phyloP scores from a whole-genome alignment of 495 filamentous ascomycete genomes.

The Bacidia gigantensis region DNA sequence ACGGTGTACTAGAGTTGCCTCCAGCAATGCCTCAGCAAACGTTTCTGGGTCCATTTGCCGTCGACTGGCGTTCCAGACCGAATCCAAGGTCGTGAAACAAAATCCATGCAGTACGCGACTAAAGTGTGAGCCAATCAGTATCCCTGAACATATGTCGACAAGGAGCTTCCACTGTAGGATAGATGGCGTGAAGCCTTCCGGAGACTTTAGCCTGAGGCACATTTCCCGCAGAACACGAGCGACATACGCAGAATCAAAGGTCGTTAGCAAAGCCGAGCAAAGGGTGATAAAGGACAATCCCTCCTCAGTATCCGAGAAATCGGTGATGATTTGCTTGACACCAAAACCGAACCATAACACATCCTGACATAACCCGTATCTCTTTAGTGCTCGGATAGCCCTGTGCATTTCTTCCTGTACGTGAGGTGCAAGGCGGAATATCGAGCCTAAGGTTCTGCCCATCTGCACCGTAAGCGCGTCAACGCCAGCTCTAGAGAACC shows the following conservation, averaged over 20 bases:
- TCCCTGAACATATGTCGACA: neutral
- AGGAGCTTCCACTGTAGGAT: neutral
- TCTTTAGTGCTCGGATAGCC: constrained; percentile 7
- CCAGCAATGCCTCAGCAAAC: constrained; percentile 4
- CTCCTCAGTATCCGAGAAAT: constrained; percentile 13
- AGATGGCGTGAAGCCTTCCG: neutral
- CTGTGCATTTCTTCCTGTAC: constrained; percentile 5
- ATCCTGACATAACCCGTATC: constrained; percentile 8
- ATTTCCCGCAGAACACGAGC: constrained; percentile 1
- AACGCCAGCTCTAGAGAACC: constrained; percentile 1
- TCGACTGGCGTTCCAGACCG: neutral
- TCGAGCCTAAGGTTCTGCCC: constrained; percentile 1
- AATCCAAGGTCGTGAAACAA: neutral
- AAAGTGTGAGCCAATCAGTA: neutral
- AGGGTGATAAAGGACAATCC: constrained; percentile 10
- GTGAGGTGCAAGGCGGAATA: constrained; percentile 1
- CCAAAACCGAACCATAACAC: constrained; percentile 17
- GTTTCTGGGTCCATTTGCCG: neutral
- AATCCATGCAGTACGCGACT: neutral
- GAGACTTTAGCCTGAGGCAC: neutral
- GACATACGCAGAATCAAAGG: constrained; percentile 4
- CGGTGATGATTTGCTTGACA: constrained; percentile 11
- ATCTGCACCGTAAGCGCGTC: constrained; percentile 10
- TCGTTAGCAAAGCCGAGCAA: constrained; percentile 7
- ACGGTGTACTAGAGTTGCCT: neutral